A percentile compares a stretch with the other conserved stretches of the same genome.
Conservation (phyloP, 2,329 filamentous ascomycete species). For the Colletotrichum tropicale region DNA sequence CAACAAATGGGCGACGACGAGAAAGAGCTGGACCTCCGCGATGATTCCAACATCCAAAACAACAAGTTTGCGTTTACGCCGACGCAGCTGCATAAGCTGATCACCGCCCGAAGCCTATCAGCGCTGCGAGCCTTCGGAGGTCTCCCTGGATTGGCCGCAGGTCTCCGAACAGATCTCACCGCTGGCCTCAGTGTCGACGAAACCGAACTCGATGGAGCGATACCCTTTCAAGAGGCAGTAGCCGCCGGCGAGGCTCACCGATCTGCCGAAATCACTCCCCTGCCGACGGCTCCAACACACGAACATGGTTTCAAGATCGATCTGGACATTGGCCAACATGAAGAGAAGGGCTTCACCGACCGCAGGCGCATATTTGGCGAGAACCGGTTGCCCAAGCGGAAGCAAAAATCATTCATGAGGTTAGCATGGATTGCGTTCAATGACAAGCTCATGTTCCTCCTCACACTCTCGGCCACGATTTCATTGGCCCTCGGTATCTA, state of each 20-base stretch:
- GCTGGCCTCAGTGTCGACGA: constrained; percentile 58
- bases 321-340: constrained; percentile 22
- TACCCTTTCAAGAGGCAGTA: constrained; percentile 56
- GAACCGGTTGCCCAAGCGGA: constrained; percentile 71
- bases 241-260: constrained; percentile 38
- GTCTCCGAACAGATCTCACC: constrained; percentile 51
- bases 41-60: constrained; percentile 26
- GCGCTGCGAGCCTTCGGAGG: constrained; percentile 59
- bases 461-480: constrained; percentile 74
- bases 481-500: constrained; percentile 78
- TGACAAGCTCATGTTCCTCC: constrained; percentile 77
- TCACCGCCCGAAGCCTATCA: constrained; percentile 52
- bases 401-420: constrained; percentile 71
- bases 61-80: constrained; percentile 61
- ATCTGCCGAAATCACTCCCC: constrained; percentile 24
- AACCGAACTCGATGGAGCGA: constrained; percentile 42
- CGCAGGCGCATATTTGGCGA: constrained; percentile 73
- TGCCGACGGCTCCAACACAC: constrained; percentile 27
- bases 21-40: constrained; percentile 9
- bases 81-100: constrained; percentile 56
- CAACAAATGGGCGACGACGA: neutral
- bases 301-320: constrained; percentile 16
- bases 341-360: constrained; percentile 51
- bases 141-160: constrained; percentile 53
- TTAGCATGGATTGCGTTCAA: constrained; percentile 83